Percentiles rank a stretch among this genome's conserved stretches.
These are phyloP conservation scores for Pichia sp. DNA, from an alignment of 1,139 yeast species.

Conservation along the genomic window DNA sequence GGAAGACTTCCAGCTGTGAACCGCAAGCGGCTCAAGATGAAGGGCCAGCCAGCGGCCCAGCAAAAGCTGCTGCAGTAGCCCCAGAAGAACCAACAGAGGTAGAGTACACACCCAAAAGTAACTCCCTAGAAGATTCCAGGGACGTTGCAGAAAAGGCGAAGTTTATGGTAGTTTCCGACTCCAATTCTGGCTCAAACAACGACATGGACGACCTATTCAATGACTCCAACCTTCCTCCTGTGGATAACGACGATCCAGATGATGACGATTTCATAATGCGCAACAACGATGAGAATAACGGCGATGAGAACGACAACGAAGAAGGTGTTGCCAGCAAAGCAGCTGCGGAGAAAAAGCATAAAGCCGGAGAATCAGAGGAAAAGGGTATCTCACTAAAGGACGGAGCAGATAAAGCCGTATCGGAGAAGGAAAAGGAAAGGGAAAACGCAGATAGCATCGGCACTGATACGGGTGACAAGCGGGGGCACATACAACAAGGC, in stretches of 20 bases:
- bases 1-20: no score
- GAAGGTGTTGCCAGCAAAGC: neutral
- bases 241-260: conserved; percentile 5
- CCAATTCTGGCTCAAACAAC: neutral
- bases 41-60: no score
- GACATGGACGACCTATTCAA: conserved; percentile 7
- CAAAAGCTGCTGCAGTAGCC: no score
- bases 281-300: neutral
- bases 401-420: no score
- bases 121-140: neutral
- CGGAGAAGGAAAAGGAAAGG: no score
- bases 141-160: neutral
- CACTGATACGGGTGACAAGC: no score
- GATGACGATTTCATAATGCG: conserved; percentile 5
- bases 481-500: neutral
- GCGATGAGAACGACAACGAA: neutral
- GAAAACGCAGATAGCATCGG: no score
- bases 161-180: neutral
- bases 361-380: no score
- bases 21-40: no score
- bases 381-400: no score
- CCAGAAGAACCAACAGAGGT: neutral
- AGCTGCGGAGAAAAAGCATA: no score
- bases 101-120: neutral
- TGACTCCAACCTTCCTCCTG: conserved; percentile 3